Conservation (phyloP, 768 basidiomycete species). For the Phlegmacium glaucopus region DNA sequence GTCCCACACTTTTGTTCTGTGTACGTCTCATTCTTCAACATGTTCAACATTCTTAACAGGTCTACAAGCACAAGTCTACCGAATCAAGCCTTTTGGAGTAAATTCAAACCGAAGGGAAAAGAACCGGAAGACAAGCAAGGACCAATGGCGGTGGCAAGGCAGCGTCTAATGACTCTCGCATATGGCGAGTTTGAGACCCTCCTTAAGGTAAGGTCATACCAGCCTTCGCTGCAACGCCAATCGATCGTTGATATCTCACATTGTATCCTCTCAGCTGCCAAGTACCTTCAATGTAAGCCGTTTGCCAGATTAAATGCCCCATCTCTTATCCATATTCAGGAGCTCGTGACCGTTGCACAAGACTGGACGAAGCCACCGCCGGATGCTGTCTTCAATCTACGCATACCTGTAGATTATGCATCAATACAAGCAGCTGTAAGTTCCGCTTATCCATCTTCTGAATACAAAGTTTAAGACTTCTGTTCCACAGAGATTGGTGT, state of each 20-base stretch:
- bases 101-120: slow-evolving; percentile 71
- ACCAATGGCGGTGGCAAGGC: slow-evolving; percentile 70
- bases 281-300: slow-evolving; percentile 55
- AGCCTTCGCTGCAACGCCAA: background rate
- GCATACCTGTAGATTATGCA: slow-evolving; percentile 85
- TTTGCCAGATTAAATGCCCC: background rate
- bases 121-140: slow-evolving; percentile 47
- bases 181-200: slow-evolving; percentile 88
- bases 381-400: slow-evolving; percentile 69
- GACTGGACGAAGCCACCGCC: slow-evolving; percentile 89
- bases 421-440: slow-evolving; percentile 81
- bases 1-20: slow-evolving; percentile 21
- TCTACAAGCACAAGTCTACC: slow-evolving; percentile 62
- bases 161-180: slow-evolving; percentile 76
- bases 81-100: slow-evolving; percentile 55
- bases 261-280: slow-evolving; percentile 52
- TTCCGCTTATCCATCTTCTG: slow-evolving; percentile 11
- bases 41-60: slow-evolving; percentile 44
- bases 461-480: slow-evolving; percentile 5
- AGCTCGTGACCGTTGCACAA: slow-evolving; percentile 74
- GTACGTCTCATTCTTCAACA: slow-evolving; percentile 26
- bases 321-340: slow-evolving; percentile 39
- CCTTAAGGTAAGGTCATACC: slow-evolving; percentile 47
- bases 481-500: slow-evolving; percentile 60
- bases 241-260: slow-evolving; percentile 10